Base-by-base conservation (phyloP, 2,329 filamentous ascomycete species). In the Knufia petricola region DNA sequence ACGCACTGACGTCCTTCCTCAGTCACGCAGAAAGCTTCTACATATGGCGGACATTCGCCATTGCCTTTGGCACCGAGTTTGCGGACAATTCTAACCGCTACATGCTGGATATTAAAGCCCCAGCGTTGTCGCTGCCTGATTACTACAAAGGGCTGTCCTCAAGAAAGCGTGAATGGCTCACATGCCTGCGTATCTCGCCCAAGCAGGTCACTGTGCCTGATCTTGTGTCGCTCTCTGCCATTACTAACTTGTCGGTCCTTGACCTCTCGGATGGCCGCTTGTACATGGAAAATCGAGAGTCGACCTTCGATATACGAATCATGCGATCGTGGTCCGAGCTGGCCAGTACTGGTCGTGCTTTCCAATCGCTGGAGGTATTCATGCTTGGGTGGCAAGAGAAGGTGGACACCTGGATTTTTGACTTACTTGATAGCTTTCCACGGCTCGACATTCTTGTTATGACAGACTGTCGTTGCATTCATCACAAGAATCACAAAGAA, bases 11-110 rank as follows among this genome's bases (percentile, higher is more conserved):
- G 10, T 20, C 17, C 49, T 36, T 36, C 44, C 36, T 42, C 34
- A 53, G 50, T 28, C 46, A 52, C 31, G 15, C 44, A 31, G 57
- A 62, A 51, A 71, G 66, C 19, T 54, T 69, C 23, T 59, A 69
- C 46, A 64, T 68, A 55, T 72, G 69, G 69, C 69, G 66, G 34
- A 57, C 69, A n/a, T 61, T 69, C 45, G 62, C 63, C 13, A 61
- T 56, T 3, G 58, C 53, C 15, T 71, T 70, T 55, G 63, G 65
- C 7, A 34, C 38, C 31, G 31, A 52, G 28, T 69, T 71, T 32
- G 53, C 51, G 6, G 26, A 57, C 17, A 19, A 60, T 15, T 48
- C 57, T 3, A 57, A 57, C 12, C 57, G 62, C 21, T 66, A 65
- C 40, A 54, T 52, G 3, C 55, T 68, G 45, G 59, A 58, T n/a